Conservation (phyloP, 2,329 filamentous ascomycete species). For the Calonectria crousiana region DNA sequence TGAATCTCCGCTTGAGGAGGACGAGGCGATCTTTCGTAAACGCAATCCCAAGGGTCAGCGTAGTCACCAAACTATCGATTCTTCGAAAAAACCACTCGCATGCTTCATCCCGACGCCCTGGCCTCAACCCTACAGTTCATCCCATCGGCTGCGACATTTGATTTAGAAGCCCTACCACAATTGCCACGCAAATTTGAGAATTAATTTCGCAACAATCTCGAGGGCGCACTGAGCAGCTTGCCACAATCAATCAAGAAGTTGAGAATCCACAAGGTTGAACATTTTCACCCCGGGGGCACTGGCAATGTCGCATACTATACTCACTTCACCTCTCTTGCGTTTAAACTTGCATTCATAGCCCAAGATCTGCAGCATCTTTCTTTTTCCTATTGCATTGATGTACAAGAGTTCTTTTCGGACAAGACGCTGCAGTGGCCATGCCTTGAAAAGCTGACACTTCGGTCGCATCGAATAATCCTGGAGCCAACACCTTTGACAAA, state of each 20-base stretch:
- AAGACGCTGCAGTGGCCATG: background rate
- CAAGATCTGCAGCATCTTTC: constrained; percentile 2
- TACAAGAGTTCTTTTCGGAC: constrained; percentile 5
- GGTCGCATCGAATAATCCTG: background rate
- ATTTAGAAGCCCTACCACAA: background rate
- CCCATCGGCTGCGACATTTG: background rate
- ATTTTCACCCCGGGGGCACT: background rate
- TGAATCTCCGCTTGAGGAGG: background rate
- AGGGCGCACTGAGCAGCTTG: background rate
- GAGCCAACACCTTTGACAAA: background rate
- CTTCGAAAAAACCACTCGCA: background rate
- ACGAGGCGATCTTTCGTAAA: background rate
- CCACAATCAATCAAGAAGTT: constrained; percentile 1
- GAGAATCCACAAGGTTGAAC: background rate
- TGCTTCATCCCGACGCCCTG: background rate
- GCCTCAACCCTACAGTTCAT: background rate
- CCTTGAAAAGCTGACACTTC: background rate
- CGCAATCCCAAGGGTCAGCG: background rate
- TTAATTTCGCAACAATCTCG: background rate
- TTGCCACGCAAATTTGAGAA: background rate
- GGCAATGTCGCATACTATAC: background rate
- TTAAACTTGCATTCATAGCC: background rate
- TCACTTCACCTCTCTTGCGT: background rate
- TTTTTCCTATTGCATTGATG: constrained; percentile 5
- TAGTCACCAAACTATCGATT: background rate